Evolutionary conservation across 129 eudicot species (phyloP), one percentile per base, ranked within the genome.

Genomic region (Silybum marianum): DNA sequence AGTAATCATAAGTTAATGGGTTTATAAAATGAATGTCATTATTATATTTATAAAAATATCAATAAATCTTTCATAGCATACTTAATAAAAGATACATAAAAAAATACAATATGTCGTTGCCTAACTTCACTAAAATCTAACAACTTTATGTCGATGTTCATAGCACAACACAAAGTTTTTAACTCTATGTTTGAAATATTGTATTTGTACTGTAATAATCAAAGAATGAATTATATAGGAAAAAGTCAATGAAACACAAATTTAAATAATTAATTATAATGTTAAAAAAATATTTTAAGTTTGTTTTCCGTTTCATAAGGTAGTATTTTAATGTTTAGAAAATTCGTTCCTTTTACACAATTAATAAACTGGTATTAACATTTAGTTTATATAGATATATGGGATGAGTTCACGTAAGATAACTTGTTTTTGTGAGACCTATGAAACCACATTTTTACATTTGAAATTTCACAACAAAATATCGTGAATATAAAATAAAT

Each of bases 121-220:
- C 30, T 65, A 21, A 42, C 60, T 67, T 74, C 70, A 9, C 80
- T 67, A 44, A 28, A 38, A 19, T 68, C 40, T 67, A 74, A 74
- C 34, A 75, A 44, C 74, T 42, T 66, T 74, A 67, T 42, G 80
- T 69, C 80, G 65, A 22, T 12, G 32, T 18, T 66, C 44, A 28
- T 48, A 81, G 85, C 80, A 74, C 80, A 74, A 74, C 80, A 81
- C 85, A 74, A 81, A 74, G 85, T 81, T 81, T 81, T 81, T 81
- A 81, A 81, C 80, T 81, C 67, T 66, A 74, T 54, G 80, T 67
- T 81, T 67, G 75, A 74, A 81, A 48, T 67, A 46, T 81, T 44
- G 32, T 67, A 30, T 9, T 74, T 81, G 85, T 66, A 42, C 24
- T 46, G 12, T 34, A 67, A 44, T 3, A 69, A 25, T 70, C 46